Conservation (phyloP, 768 basidiomycete genomes). For the Lactarius hatsudake region DNA sequence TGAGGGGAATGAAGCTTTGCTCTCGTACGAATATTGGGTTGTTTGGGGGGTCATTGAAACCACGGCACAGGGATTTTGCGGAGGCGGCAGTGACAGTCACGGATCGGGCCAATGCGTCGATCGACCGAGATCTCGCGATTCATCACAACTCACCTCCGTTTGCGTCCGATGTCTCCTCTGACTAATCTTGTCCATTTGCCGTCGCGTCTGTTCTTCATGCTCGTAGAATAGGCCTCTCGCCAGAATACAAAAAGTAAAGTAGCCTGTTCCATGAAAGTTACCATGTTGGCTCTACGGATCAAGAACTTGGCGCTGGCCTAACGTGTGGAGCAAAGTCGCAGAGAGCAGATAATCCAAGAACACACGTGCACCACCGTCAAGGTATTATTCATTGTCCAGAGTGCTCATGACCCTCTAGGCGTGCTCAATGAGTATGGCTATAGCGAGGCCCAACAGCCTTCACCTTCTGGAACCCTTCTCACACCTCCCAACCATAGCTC, state of each 20-base stretch:
- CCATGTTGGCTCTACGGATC: constrained; percentile 61
- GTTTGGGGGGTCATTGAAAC: background rate
- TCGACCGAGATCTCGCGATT: constrained; percentile 10
- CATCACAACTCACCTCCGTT: constrained; percentile 2
- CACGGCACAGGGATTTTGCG: constrained; percentile 2
- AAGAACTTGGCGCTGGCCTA: constrained; percentile 53
- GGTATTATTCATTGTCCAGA: background rate
- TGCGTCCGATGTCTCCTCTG: constrained; percentile 6
- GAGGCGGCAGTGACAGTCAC: background rate
- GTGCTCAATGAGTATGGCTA: constrained; percentile 47
- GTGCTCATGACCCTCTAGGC: constrained; percentile 39
- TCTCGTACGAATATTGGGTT: background rate
- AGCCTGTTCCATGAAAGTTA: constrained; percentile 68
- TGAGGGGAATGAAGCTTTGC: background rate
- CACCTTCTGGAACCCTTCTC: constrained; percentile 60
- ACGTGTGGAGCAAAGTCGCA: constrained; percentile 50
- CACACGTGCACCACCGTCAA: constrained; percentile 55
- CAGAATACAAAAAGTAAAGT: constrained; percentile 81
- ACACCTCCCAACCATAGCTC: constrained; percentile 63
- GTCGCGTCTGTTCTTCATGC: constrained; percentile 49
- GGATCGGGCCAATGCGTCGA: background rate
- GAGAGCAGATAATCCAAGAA: constrained; percentile 57
- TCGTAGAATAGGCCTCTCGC: constrained; percentile 46
- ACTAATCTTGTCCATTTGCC: background rate
- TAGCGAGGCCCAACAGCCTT: constrained; percentile 39